phyloP scores from a whole-genome alignment of 176 grass and related monocot genomes.

The Carex kokanica region DNA sequence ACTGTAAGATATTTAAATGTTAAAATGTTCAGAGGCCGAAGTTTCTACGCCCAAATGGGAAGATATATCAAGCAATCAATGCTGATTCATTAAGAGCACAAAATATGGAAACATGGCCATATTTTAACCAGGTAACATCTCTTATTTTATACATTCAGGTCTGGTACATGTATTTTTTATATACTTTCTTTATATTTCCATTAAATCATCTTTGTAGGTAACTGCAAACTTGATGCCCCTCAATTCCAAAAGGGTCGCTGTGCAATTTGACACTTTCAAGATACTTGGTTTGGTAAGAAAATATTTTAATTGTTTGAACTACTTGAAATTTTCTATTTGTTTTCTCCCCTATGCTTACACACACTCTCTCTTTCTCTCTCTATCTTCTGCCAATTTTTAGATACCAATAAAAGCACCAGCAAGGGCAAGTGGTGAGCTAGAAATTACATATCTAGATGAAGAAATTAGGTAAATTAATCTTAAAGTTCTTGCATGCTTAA shows the following conservation, averaged over 20 bases:
- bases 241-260: slow-evolving; percentile 57
- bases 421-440: slow-evolving; percentile 78
- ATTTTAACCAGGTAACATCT: slow-evolving; percentile 79
- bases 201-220: slow-evolving; percentile 56
- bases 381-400: slow-evolving; percentile 24
- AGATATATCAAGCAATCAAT: slow-evolving; percentile 92
- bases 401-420: slow-evolving; percentile 78
- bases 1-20: not conserved
- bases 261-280: slow-evolving; percentile 87
- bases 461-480: slow-evolving; percentile 62
- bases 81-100: slow-evolving; percentile 67
- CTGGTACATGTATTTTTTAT: not conserved
- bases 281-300: slow-evolving; percentile 83
- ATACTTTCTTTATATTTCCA: not conserved
- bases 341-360: not conserved
- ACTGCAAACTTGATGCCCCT: slow-evolving; percentile 83
- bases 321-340: not conserved
- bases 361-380: not conserved
- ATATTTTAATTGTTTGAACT: slow-evolving; percentile 23
- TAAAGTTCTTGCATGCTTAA: not conserved
- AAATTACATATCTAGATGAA: slow-evolving; percentile 92
- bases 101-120: slow-evolving; percentile 88
- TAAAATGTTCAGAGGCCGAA: slow-evolving; percentile 69
- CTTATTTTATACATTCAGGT: slow-evolving; percentile 4
- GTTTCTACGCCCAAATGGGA: slow-evolving; percentile 69